Conservation (phyloP, 495 filamentous ascomycete species). For the Acidiella bohemica region DNA sequence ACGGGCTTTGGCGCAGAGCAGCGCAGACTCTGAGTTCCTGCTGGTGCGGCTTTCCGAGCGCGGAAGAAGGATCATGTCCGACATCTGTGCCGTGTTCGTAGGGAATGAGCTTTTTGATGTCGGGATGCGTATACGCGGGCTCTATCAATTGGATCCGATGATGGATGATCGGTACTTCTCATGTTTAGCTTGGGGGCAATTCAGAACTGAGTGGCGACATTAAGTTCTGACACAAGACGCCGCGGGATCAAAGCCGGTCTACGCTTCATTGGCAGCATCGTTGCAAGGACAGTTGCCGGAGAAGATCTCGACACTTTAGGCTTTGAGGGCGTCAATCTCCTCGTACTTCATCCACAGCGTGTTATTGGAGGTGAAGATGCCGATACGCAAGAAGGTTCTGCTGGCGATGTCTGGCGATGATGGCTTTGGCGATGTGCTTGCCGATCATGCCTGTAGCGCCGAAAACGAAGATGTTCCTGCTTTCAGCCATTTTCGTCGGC, state of each 20-base stretch:
- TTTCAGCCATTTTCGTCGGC: neutral
- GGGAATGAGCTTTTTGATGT: slow-evolving; percentile 54
- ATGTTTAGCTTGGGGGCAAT: neutral
- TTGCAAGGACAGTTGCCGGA: slow-evolving; percentile 44
- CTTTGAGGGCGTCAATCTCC: slow-evolving; percentile 2
- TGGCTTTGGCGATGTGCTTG: slow-evolving; percentile 44
- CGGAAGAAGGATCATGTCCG: slow-evolving; percentile 46
- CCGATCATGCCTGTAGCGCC: slow-evolving; percentile 60
- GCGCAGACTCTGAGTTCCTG: slow-evolving; percentile 52
- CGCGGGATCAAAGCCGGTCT: slow-evolving; percentile 42
- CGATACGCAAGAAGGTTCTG: slow-evolving; percentile 38
- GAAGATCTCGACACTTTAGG: slow-evolving; percentile 10
- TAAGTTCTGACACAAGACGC: slow-evolving; percentile 50
- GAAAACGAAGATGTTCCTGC: slow-evolving; percentile 46
- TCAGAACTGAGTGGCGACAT: too few relatives aligned
- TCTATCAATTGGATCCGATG: slow-evolving; percentile 45
- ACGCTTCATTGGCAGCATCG: slow-evolving; percentile 6
- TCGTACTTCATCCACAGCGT: slow-evolving; percentile 34
- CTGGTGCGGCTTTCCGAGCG: slow-evolving; percentile 53
- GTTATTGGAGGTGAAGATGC: slow-evolving; percentile 48
- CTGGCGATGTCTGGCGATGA: too few relatives aligned
- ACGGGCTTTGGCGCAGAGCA: slow-evolving; percentile 39
- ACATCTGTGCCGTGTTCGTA: slow-evolving; percentile 67
- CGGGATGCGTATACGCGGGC: slow-evolving; percentile 40
- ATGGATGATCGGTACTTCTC: slow-evolving; percentile 32